A percentile compares a stretch with the other conserved stretches of the same genome.
phyloP scores from a whole-genome alignment of 78 protist species.

The Dictyostelium brefeldianum region DNA sequence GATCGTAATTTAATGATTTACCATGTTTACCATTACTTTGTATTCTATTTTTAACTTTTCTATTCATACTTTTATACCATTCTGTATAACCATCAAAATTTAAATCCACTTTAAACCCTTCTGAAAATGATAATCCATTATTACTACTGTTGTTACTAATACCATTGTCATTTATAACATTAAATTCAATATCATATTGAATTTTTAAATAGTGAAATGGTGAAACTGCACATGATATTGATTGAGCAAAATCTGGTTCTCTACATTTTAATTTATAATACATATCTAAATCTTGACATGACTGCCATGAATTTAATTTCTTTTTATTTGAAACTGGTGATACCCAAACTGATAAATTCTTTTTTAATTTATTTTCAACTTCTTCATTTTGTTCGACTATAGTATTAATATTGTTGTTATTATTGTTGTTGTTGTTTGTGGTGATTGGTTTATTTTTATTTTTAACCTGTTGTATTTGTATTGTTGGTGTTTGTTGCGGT shows the following conservation, averaged over 20 bases:
- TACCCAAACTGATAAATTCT: constrained; percentile 49
- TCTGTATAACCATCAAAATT: constrained; percentile 40
- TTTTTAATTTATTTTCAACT: constrained; percentile 44
- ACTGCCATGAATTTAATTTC: constrained; percentile 3
- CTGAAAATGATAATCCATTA: not conserved
- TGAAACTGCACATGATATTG: constrained; percentile 71
- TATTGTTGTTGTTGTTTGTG: not conserved
- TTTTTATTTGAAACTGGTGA: constrained; percentile 19
- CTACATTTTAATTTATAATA: constrained; percentile 43
- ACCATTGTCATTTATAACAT: not conserved
- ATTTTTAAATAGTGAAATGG: constrained; percentile 62
- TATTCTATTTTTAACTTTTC: not conserved
- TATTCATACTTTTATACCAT: constrained; percentile 17
- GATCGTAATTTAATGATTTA: not conserved
- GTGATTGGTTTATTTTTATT: not conserved
- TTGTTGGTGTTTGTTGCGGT: not conserved
- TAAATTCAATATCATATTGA: not conserved
- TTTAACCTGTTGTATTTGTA: not conserved
- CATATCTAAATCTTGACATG: constrained; percentile 46
- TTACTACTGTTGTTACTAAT: not conserved
- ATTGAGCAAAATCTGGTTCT: constrained; percentile 64
- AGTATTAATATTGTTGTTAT: not conserved
- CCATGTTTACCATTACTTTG: constrained; percentile 20
- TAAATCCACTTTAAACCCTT: constrained; percentile 54
- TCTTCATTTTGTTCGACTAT: not conserved